A percentile compares a stretch with the other conserved stretches of the same genome.
Conservation (phyloP, 2,329 filamentous ascomycete species). For the Mycosphaerella sp. region DNA sequence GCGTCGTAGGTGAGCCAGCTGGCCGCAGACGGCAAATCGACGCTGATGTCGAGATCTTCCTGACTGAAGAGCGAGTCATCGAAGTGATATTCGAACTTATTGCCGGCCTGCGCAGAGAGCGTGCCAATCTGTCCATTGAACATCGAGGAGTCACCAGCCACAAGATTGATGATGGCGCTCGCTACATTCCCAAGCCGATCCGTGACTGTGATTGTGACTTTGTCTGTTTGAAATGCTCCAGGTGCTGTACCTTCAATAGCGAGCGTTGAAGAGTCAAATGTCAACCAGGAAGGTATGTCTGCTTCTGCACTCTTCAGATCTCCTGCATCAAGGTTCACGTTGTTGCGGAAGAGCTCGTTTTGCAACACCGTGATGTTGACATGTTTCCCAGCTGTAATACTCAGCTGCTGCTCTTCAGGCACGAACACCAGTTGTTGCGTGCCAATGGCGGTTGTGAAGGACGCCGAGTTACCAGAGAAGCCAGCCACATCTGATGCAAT, state of each 20-base stretch:
- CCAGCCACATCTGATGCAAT: slow-evolving; percentile 75
- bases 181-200: slow-evolving; percentile 57
- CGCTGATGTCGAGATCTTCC: slow-evolving; percentile 38
- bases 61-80: slow-evolving; percentile 40
- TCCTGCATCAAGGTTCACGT: slow-evolving; percentile 40
- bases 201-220: slow-evolving; percentile 55
- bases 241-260: slow-evolving; percentile 60
- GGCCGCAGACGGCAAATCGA: slow-evolving; percentile 41
- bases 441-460: slow-evolving; percentile 67
- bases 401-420: slow-evolving; percentile 46
- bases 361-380: slow-evolving; percentile 33
- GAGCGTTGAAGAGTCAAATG: slow-evolving; percentile 57
- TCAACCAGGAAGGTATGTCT: slow-evolving; percentile 62
- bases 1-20: slow-evolving; percentile 48
- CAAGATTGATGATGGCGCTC: slow-evolving; percentile 47
- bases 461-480: slow-evolving; percentile 60
- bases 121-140: slow-evolving; percentile 41
- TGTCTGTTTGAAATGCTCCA: slow-evolving; percentile 51
- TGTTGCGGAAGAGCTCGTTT: slow-evolving; percentile 34
- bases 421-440: slow-evolving; percentile 63
- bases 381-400: slow-evolving; percentile 30
- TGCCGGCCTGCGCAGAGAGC: slow-evolving; percentile 46
- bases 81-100: slow-evolving; percentile 46
- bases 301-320: slow-evolving; percentile 48
- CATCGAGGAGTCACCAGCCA: slow-evolving; percentile 33